Percentiles rank a stretch among this genome's conserved stretches.
phyloP scores from a whole-genome alignment of 371 early-diverging fungal species.

The Mortierella sp. region DNA sequence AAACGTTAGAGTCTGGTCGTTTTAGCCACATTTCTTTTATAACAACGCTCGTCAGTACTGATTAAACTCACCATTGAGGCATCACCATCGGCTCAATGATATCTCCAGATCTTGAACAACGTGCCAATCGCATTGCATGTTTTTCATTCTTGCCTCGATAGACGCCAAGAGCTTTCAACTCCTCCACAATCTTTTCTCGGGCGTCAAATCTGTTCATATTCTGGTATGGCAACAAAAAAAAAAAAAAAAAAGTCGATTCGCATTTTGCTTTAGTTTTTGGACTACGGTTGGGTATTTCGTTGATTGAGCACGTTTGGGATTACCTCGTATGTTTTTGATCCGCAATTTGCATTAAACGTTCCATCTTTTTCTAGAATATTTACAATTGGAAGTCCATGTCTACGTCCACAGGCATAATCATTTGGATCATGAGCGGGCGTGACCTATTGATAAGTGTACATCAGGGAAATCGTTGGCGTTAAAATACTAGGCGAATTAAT shows the following conservation, averaged over 20 bases:
- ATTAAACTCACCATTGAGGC: conserved; percentile 95
- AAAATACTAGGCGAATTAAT: neutral
- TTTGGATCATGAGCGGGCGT: conserved; percentile 98
- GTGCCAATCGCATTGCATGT: conserved; percentile 90
- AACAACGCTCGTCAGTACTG: neutral
- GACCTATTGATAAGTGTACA: conserved; percentile 63
- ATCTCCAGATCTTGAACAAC: conserved; percentile 94
- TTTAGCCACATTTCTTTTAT: neutral
- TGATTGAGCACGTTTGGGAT: neutral
- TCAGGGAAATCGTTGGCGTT: neutral
- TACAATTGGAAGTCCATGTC: conserved; percentile 85
- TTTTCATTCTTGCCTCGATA: conserved; percentile 84
- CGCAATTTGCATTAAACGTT: conserved; percentile 71
- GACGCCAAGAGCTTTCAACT: conserved; percentile 70
- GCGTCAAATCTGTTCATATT: conserved; percentile 89
- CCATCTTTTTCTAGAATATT: conserved; percentile 92
- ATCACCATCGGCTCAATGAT: conserved; percentile 97
- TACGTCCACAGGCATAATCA: conserved; percentile 94
- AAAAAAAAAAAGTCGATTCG: conserved; percentile 22
- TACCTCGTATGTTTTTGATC: conserved; percentile 69
- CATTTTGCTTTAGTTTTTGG: neutral
- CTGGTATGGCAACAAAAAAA: conserved; percentile 42
- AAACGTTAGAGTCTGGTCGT: neutral
- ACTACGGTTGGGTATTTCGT: neutral
- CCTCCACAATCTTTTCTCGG: conserved; percentile 77